phyloP scores from a whole-genome alignment of 2,329 filamentous ascomycete genomes.

The Microdochium trichocladiopsis region DNA sequence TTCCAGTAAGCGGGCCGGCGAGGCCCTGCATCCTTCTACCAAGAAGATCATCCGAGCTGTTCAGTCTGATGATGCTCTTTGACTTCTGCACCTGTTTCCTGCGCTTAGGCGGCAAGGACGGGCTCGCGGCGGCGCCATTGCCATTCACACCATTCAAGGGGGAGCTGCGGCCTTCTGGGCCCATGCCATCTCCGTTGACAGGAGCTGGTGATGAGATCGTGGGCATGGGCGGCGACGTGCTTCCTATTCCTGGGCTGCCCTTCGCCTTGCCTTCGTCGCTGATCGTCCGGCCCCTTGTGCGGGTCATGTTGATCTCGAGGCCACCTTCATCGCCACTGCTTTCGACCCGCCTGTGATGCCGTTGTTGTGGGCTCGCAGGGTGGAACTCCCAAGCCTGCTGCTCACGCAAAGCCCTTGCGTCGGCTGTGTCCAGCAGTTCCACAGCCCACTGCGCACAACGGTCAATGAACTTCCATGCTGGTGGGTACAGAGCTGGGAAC shows the following conservation, averaged over 20 bases:
- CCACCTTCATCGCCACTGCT: conserved; percentile 78
- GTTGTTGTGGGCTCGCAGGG: conserved; percentile 1
- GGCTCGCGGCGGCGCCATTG: conserved; percentile 9
- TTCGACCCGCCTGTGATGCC: conserved; percentile 42
- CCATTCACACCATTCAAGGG: conserved; percentile 8
- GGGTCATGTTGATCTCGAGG: conserved; percentile 70
- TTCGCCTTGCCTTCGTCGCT: conserved; percentile 7
- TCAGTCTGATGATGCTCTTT: conserved; percentile 43
- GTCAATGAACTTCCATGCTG: conserved; percentile 82
- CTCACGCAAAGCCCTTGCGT: conserved; percentile 23
- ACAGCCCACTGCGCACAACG: conserved; percentile 76
- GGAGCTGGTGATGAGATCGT: not conserved
- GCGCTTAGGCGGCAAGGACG: conserved; percentile 8
- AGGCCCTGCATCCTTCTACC: conserved; percentile 52
- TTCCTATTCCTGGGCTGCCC: not conserved
- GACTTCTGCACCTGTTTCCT: conserved; percentile 24
- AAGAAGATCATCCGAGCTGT: conserved; percentile 51
- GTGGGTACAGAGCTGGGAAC: conserved; percentile 81
- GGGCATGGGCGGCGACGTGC: conserved; percentile 12
- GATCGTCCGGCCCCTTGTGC: conserved; percentile 27
- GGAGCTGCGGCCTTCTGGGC: not conserved
- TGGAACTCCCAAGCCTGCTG: conserved; percentile 16
- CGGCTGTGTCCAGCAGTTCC: conserved; percentile 58
- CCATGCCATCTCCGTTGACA: not conserved
- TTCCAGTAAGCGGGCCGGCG: conserved; percentile 43